Conservation (phyloP, 345 rosid genomes). For the Adansonia digitata region DNA sequence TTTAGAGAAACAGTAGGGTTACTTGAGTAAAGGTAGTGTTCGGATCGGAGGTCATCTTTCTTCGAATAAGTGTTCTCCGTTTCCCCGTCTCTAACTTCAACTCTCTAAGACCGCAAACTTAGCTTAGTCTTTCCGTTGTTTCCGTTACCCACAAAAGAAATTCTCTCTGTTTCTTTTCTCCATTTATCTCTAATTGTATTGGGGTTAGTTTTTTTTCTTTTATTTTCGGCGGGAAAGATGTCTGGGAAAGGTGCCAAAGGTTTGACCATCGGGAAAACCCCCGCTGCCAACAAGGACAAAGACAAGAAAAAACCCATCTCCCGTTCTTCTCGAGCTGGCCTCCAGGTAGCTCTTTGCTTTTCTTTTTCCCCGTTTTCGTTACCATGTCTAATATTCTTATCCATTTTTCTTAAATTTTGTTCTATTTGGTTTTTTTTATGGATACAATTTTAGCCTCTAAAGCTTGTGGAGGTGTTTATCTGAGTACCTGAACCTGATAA, state of each 20-base stretch:
- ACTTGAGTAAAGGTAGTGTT: not conserved
- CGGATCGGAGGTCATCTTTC: too few species aligned
- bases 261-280: constrained; percentile 38
- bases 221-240: constrained; percentile 24
- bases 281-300: constrained; percentile 36
- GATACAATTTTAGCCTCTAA: not conserved
- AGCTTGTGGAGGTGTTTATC: not conserved
- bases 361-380: too few species aligned
- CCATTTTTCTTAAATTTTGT: too few species aligned
- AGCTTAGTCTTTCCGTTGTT: not conserved
- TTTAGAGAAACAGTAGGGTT: not conserved
- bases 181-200: not conserved
- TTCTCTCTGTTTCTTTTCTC: not conserved
- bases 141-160: not conserved
- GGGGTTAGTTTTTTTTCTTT: not conserved
- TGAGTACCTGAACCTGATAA: not conserved
- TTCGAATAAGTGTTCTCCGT: not conserved
- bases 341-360: constrained; percentile 40
- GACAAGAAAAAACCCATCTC: constrained; percentile 66
- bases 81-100: too few species aligned
- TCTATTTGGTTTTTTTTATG: not conserved
- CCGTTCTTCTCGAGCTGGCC: constrained; percentile 81
- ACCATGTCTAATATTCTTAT: too few species aligned
- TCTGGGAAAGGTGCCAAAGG: constrained; percentile 61
- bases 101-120: not conserved